Evolutionary conservation across 2,329 filamentous ascomycete species (phyloP).

Genomic region (Didymella segeticola): DNA sequence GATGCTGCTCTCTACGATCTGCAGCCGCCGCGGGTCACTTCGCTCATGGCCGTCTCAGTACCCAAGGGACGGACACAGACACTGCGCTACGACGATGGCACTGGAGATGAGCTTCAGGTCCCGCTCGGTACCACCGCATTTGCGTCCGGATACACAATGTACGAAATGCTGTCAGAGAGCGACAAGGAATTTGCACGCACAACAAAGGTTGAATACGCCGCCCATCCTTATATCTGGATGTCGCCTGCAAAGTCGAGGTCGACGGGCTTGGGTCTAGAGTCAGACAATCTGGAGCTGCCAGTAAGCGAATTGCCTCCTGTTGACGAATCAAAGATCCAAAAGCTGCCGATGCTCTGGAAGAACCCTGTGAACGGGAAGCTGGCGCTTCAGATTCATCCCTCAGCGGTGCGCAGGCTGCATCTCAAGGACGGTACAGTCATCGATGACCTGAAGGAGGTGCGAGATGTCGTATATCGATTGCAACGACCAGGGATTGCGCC

Average conservation of each 20-base stretch:
- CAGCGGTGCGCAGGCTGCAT: conserved; percentile 73
- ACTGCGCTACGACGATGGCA: conserved; percentile 76
- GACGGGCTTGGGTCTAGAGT: conserved; percentile 74
- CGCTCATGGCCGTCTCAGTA: conserved; percentile 75
- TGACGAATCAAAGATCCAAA: conserved; percentile 70
- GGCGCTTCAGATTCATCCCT: conserved; percentile 77
- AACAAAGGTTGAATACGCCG: conserved; percentile 74
- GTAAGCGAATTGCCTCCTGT: conserved; percentile 67
- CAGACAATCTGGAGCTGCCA: conserved; percentile 69
- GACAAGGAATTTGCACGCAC: conserved; percentile 72
- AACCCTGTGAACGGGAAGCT: conserved; percentile 74
- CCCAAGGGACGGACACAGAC: conserved; percentile 66
- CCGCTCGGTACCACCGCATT: conserved; percentile 80
- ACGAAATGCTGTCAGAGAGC: conserved; percentile 67
- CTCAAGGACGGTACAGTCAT: conserved; percentile 70
- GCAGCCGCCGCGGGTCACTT: conserved; percentile 75
- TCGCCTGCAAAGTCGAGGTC: conserved; percentile 69
- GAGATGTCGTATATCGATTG: conserved; percentile 73
- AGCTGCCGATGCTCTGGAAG: conserved; percentile 78
- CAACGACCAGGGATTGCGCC: conserved; percentile 77
- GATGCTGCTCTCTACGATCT: conserved; percentile 78
- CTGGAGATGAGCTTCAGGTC: conserved; percentile 69
- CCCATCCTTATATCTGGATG: conserved; percentile 87
- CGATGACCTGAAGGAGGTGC: conserved; percentile 70
- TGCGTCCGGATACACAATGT: conserved; percentile 74